Conservation (phyloP, 495 filamentous ascomycete species). For the Xylaria castorea region DNA sequence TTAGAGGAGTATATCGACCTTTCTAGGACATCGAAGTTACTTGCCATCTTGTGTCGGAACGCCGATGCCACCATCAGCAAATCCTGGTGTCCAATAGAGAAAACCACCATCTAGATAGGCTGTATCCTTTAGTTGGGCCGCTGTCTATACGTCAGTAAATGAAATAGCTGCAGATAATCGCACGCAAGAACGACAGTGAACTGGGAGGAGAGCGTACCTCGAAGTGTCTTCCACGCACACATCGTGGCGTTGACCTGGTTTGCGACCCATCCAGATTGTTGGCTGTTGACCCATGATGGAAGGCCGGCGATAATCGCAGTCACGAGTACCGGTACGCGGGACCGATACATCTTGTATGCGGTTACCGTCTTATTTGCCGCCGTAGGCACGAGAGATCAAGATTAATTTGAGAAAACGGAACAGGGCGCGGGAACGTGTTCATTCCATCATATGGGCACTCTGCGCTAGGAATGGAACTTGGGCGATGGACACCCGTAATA, state of each 20-base stretch:
- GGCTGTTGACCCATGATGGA: conserved; percentile 39
- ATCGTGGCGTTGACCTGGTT: conserved; percentile 60
- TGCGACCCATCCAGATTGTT: conserved; percentile 45
- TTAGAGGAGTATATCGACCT: conserved; percentile 21
- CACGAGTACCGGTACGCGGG: conserved; percentile 29
- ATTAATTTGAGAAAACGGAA: conserved; percentile 20
- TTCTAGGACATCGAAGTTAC: conserved; percentile 25
- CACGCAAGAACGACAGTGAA: not conserved
- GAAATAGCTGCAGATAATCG: not conserved
- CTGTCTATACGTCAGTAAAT: conserved; percentile 43
- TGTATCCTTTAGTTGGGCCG: conserved; percentile 64
- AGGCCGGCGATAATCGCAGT: conserved; percentile 35
- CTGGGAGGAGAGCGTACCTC: conserved; percentile 50
- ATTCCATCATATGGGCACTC: conserved; percentile 10
- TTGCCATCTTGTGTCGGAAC: conserved; percentile 43
- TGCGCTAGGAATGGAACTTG: not conserved
- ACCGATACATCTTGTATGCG: conserved; percentile 35
- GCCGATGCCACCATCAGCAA: conserved; percentile 46
- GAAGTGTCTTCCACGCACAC: conserved; percentile 62
- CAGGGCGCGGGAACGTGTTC: conserved; percentile 4
- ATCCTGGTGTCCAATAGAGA: conserved; percentile 55
- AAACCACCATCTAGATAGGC: conserved; percentile 73
- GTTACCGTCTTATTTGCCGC: conserved; percentile 15
- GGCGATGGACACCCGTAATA: conserved; percentile 24
- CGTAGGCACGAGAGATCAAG: conserved; percentile 21